Percentiles rank a stretch among this genome's conserved stretches.
Evolutionary conservation across 1,284 basidiomycete species (phyloP).

Genomic region (Ceratobasidium sp.): DNA sequence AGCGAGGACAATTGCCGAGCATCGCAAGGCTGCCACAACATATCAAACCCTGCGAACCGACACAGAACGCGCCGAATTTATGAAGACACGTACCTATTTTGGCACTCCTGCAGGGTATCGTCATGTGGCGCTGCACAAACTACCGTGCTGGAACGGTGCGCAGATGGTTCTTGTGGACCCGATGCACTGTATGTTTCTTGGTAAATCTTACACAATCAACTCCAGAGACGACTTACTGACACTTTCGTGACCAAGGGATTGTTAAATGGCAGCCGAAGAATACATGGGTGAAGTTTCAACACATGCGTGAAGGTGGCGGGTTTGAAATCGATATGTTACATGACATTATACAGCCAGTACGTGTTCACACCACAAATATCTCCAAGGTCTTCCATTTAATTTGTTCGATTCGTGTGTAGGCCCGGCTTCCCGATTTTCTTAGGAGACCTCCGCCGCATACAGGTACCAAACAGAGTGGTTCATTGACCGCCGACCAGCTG

Average conservation of each 20-base stretch:
- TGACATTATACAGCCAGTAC: neutral
- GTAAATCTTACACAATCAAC: neutral
- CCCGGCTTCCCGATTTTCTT: neutral
- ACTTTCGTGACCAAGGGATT: neutral
- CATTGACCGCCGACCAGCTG: neutral
- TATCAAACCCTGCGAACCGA: neutral
- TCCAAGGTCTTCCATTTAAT: neutral
- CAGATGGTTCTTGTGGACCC: constrained; percentile 22
- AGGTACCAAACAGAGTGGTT: neutral
- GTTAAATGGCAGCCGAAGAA: neutral
- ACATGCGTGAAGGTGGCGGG: neutral
- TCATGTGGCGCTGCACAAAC: neutral
- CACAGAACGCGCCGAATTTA: neutral
- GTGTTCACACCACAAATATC: neutral
- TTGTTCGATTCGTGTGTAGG: neutral
- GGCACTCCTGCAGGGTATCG: neutral
- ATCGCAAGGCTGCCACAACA: neutral
- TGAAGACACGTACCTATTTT: neutral
- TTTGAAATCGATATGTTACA: neutral
- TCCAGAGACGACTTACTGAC: neutral
- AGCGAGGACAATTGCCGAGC: neutral
- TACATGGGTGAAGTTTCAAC: neutral
- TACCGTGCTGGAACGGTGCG: constrained; percentile 12
- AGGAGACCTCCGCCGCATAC: neutral
- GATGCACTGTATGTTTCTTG: constrained; percentile 21